Conservation (phyloP, 2,329 filamentous ascomycete genomes). For the Sporothrix curviconia region DNA sequence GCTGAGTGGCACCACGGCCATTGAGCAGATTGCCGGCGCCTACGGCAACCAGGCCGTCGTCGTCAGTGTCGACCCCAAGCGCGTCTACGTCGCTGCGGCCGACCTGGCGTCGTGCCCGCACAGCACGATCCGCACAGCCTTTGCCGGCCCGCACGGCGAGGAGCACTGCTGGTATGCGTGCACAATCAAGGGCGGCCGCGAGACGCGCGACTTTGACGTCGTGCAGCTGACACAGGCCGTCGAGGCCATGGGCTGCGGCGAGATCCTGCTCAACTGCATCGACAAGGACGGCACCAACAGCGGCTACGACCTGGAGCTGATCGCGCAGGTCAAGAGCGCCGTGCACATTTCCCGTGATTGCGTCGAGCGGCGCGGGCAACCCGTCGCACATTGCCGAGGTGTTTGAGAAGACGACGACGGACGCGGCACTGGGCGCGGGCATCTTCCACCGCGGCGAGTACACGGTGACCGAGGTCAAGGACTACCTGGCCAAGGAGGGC, state of each 20-base stretch:
- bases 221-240: slow-evolving; percentile 81
- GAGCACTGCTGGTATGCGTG: slow-evolving; percentile 93
- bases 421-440: slow-evolving; percentile 88
- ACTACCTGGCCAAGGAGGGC: slow-evolving; percentile 63
- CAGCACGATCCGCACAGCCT: slow-evolving; percentile 61
- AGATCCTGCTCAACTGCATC: slow-evolving; percentile 95
- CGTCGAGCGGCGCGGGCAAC: slow-evolving; percentile 83
- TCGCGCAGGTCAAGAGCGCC: slow-evolving; percentile 78
- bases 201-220: slow-evolving; percentile 90
- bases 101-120: slow-evolving; percentile 59
- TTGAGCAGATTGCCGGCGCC: slow-evolving; percentile 87
- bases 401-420: slow-evolving; percentile 75
- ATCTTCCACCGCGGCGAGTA: slow-evolving; percentile 98
- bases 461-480: slow-evolving; percentile 90
- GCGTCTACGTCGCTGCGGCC: slow-evolving; percentile 72
- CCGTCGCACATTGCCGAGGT: slow-evolving; percentile 87
- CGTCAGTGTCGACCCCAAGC: slow-evolving; percentile 87
- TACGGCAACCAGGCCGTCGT: slow-evolving; percentile 98
- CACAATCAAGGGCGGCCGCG: slow-evolving; percentile 90
- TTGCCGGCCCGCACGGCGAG: slow-evolving; percentile 69
- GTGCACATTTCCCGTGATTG: slow-evolving; percentile 91
- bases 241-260: slow-evolving; percentile 90
- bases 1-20: slow-evolving; percentile 76
- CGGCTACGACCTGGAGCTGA: slow-evolving; percentile 90
- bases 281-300: slow-evolving; percentile 92